A percentile compares a stretch with the other conserved stretches of the same genome.
These are phyloP conservation scores for Tuber borchii DNA, from an alignment of 495 filamentous ascomycete species.

Conservation along the genomic window DNA sequence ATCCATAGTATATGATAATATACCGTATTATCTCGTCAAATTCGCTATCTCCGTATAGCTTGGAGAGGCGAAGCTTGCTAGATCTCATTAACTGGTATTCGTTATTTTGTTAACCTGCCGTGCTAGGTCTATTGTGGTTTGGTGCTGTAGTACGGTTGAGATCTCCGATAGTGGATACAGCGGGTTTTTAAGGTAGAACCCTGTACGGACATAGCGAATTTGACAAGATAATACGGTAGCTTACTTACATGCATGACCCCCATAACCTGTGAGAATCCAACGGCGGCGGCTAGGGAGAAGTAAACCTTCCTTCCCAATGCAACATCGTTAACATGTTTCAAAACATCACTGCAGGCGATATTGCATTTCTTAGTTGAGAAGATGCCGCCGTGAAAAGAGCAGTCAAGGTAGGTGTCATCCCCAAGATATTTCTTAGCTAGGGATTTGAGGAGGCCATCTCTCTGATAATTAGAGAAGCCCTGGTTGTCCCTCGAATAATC, in stretches of 20 bases:
- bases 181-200: no score
- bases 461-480: slow-evolving; percentile 12
- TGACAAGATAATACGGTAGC: no score
- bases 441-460: slow-evolving; percentile 23
- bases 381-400: background rate
- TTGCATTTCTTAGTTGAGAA: slow-evolving; percentile 17
- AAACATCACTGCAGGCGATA: slow-evolving; percentile 26
- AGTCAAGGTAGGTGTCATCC: slow-evolving; percentile 7
- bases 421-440: slow-evolving; percentile 28
- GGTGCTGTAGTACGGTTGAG: no score
- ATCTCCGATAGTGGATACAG: no score
- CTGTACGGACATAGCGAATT: no score
- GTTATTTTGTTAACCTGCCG: no score
- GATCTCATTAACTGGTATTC: no score
- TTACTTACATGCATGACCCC: slow-evolving; percentile 27
- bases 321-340: slow-evolving; percentile 20
- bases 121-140: no score
- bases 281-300: slow-evolving; percentile 24
- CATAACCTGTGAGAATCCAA: slow-evolving; percentile 15
- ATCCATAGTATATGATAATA: background rate
- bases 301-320: slow-evolving; percentile 28
- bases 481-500: slow-evolving; percentile 16
- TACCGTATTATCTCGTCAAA: no score
- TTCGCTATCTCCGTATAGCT: no score
- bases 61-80: no score